Percentiles rank a stretch among this genome's conserved stretches.
Conservation (phyloP, 495 filamentous ascomycete genomes). For the Penicillium egyptiacum region DNA sequence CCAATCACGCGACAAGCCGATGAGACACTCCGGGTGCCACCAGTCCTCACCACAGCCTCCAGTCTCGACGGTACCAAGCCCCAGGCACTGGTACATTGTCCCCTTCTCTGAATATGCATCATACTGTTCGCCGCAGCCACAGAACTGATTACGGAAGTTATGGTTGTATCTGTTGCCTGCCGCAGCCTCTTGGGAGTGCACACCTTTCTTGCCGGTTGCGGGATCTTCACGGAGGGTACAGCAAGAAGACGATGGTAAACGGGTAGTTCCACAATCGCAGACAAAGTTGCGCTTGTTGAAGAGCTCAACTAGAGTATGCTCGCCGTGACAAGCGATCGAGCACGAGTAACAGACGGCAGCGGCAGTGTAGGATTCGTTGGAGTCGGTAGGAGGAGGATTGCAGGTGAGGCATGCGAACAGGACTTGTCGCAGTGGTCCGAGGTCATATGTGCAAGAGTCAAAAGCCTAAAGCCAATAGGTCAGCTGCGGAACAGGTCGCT, state of each 20-base stretch:
- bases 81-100: conserved; percentile 99
- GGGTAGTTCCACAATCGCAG: conserved; percentile 93
- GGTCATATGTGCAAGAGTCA: conserved; percentile 82
- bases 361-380: conserved; percentile 62
- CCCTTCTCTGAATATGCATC: conserved; percentile 83
- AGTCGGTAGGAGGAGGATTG: conserved; percentile 69
- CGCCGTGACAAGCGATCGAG: conserved; percentile 93
- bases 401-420: conserved; percentile 92
- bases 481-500: conserved; percentile 13
- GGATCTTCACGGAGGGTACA: conserved; percentile 78
- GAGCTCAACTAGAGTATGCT: conserved; percentile 92
- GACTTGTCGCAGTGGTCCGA: conserved; percentile 81
- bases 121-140: conserved; percentile 84
- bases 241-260: conserved; percentile 64
- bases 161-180: conserved; percentile 86
- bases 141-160: conserved; percentile 92
- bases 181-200: conserved; percentile 70
- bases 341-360: conserved; percentile 95
- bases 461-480: conserved; percentile 61
- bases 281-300: conserved; percentile 94
- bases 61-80: conserved; percentile 72
- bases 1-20: conserved; percentile 67
- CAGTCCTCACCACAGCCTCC: conserved; percentile 97
- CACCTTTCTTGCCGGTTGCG: conserved; percentile 70
- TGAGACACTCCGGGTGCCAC: conserved; percentile 95